These are phyloP conservation scores for Exutisphaerella laricina DNA, from an alignment of 2,329 filamentous ascomycete genomes.

Conservation along the genomic window DNA sequence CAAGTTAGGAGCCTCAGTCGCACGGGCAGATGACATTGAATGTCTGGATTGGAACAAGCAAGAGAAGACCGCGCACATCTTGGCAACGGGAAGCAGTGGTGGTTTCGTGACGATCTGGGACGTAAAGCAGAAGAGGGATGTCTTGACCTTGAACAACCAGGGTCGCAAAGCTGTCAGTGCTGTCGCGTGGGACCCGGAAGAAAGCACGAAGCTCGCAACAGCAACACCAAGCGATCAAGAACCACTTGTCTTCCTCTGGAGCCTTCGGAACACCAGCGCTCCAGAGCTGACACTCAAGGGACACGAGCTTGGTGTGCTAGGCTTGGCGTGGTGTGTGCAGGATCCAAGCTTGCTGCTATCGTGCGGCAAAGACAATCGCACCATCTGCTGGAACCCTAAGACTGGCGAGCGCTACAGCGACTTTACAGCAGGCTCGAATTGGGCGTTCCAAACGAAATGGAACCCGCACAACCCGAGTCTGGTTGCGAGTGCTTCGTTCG, in stretches of 20 bases:
- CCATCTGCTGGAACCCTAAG: conserved; percentile 92
- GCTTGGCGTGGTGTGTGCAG: conserved; percentile 90
- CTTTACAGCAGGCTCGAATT: conserved; percentile 97
- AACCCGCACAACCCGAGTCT: conserved; percentile 89
- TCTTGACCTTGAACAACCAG: conserved; percentile 81
- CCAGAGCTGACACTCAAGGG: conserved; percentile 82
- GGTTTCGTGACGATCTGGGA: conserved; percentile 99
- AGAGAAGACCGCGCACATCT: conserved; percentile 82
- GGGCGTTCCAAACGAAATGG: conserved; percentile 94
- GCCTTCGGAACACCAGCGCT: conserved; percentile 90
- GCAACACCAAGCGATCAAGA: conserved; percentile 84
- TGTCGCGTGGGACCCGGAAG: conserved; percentile 95
- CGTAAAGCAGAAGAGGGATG: conserved; percentile 95
- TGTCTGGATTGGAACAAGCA: conserved; percentile 93
- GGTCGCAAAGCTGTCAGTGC: conserved; percentile 91
- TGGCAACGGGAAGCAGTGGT: conserved; percentile 86
- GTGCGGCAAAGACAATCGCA: conserved; percentile 93
- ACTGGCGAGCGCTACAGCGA: conserved; percentile 84
- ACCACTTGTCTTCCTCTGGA: conserved; percentile 87
- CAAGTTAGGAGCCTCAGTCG: conserved; percentile 78
- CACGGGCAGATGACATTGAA: conserved; percentile 89
- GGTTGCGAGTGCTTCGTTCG: conserved; percentile 91
- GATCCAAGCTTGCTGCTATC: conserved; percentile 86
- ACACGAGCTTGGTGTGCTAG: conserved; percentile 92
- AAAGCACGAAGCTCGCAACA: conserved; percentile 85